Base-by-base conservation (phyloP, 2,329 filamentous ascomycete genomes). In the Cladophialophora psammophila region DNA sequence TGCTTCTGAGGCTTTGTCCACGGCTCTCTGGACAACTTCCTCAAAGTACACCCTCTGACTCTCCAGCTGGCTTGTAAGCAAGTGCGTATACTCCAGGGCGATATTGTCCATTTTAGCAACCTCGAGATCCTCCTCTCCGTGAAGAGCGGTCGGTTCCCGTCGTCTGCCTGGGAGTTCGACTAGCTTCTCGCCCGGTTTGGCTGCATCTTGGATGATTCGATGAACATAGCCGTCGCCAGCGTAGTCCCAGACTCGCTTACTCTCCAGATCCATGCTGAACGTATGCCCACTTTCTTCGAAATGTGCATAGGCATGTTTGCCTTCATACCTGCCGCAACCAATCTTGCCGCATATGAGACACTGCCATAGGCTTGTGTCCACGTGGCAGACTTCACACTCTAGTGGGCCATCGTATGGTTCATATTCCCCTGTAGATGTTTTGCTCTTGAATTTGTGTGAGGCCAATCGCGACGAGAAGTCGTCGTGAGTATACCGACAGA, bases 171-270 rank as follows among this genome's bases (percentile, higher is more conserved):
- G 71, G n/a, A 97, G 84, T 78, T 98, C 94, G 18, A 97, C 91
- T 2, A 97, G 85, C 78, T 97, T 97, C 31, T 92, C 92, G 77
- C 97, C 93, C 9, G 92, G 90, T 40, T 67, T 71, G 18, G 65
- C 65, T 3, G 68, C 65, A 75, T 93, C 93, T 71, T 96, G 91
- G 64, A 99, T 96, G 60, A 98, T 87, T 9, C 95, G 90, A 79
- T 99, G 95, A 57, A 98, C 95, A 85, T 97, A 99, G 75, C 91
- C 91, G 76, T 99, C 95, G 4, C 92, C 93, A 0, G 92, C 92
- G 71, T 99, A 99, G 79, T 99, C 95, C 95, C 95, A 99, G 1
- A 99, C 94, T 73, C 97, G 91, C 77, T 99, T 94, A 0, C 93
- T 96, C 69, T 91, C 89, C 42, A 98, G 87, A 77, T 99, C 95